These are phyloP conservation scores for Fusarium buharicum DNA, from an alignment of 2,329 filamentous ascomycete species.

Conservation along the genomic window DNA sequence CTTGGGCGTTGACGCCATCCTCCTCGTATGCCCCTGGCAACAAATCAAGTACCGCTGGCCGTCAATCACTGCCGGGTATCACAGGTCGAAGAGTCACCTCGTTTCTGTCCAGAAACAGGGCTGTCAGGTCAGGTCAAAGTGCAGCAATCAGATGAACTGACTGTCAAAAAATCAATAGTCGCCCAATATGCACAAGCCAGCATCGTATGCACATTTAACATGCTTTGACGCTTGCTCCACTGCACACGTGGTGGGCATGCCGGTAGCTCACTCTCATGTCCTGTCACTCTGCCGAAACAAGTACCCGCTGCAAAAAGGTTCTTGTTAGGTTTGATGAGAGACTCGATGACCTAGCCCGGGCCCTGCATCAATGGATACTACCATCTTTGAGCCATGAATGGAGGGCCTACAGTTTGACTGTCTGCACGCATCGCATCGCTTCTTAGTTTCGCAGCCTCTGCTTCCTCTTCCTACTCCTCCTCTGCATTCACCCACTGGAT, in stretches of 20 bases:
- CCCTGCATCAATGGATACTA: not conserved
- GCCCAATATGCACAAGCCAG: slow-evolving; percentile 20
- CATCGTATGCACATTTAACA: slow-evolving; percentile 11
- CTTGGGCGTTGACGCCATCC: slow-evolving; percentile 45
- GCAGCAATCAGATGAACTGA: slow-evolving; percentile 13
- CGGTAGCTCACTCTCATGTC: slow-evolving; percentile 32
- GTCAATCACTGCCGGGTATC: slow-evolving; percentile 18
- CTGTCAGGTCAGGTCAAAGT: slow-evolving; percentile 1
- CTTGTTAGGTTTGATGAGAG: slow-evolving; percentile 19
- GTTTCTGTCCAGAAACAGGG: slow-evolving; percentile 4
- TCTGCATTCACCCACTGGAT: slow-evolving; percentile 12
- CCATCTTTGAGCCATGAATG: not conserved
- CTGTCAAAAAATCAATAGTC: slow-evolving; percentile 8
- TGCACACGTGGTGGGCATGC: slow-evolving; percentile 44
- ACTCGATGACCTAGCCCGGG: slow-evolving; percentile 6
- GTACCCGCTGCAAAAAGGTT: slow-evolving; percentile 7
- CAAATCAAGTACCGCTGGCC: slow-evolving; percentile 34
- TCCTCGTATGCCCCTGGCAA: slow-evolving; percentile 33
- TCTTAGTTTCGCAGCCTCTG: not conserved
- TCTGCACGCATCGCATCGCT: not conserved
- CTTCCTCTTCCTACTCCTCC: not conserved
- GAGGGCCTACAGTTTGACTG: not conserved
- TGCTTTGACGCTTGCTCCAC: slow-evolving; percentile 35
- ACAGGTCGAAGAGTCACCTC: slow-evolving; percentile 8
- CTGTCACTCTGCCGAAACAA: slow-evolving; percentile 29